phyloP scores from a whole-genome alignment of 2,329 filamentous ascomycete genomes.

The Ascochyta lentis region DNA sequence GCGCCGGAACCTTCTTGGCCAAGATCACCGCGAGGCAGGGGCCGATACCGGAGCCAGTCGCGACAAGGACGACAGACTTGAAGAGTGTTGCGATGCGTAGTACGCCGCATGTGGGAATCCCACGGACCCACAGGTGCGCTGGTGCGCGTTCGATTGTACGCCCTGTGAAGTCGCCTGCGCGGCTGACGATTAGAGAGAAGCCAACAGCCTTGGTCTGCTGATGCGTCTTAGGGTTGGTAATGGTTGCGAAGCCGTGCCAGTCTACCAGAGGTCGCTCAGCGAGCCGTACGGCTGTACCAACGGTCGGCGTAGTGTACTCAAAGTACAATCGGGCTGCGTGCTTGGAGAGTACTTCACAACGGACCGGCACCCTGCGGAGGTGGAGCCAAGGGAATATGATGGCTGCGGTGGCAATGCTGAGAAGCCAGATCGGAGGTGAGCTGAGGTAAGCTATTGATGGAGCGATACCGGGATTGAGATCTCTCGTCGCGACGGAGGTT shows the following conservation, averaged over 20 bases:
- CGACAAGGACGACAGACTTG: slow-evolving; percentile 46
- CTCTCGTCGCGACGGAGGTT: slow-evolving; percentile 34
- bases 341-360: slow-evolving; percentile 71
- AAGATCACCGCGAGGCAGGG: slow-evolving; percentile 61
- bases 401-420: slow-evolving; percentile 68
- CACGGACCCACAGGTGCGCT: slow-evolving; percentile 46
- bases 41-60: slow-evolving; percentile 49
- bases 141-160: slow-evolving; percentile 42
- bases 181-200: slow-evolving; percentile 47
- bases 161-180: slow-evolving; percentile 50
- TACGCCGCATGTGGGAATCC: slow-evolving; percentile 46
- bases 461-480: slow-evolving; percentile 25
- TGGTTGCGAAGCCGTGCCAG: slow-evolving; percentile 51
- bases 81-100: slow-evolving; percentile 48
- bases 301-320: slow-evolving; percentile 41
- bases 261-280: slow-evolving; percentile 44
- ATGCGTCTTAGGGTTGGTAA: slow-evolving; percentile 36
- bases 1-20: slow-evolving; percentile 55
- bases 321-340: slow-evolving; percentile 75
- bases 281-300: slow-evolving; percentile 43
- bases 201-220: slow-evolving; percentile 27
- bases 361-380: slow-evolving; percentile 71
- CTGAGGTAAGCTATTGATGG: slow-evolving; percentile 32
- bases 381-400: slow-evolving; percentile 78
- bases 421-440: slow-evolving; percentile 68